Evolutionary conservation across 2,329 filamentous ascomycete species (phyloP), one percentile per base, ranked within the genome.

Genomic region (Ophiocordyceps camponoti-saundersi): DNA sequence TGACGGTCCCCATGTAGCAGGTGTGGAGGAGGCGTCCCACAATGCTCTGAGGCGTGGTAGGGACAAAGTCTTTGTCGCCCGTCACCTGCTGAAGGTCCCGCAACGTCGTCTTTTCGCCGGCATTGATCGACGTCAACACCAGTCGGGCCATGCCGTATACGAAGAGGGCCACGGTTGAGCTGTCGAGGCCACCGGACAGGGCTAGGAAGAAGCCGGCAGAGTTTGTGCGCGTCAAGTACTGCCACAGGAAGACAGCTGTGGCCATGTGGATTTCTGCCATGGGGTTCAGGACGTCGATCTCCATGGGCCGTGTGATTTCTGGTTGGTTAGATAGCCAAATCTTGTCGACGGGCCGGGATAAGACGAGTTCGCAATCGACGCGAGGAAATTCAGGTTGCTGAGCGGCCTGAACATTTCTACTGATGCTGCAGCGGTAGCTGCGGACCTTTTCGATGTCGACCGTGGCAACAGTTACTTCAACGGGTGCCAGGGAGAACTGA

Each of bases 371-470:
- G 34, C 42, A 56, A 18, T 63, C 59, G 4, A 64, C 60, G 30
- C 50, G 53, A 42, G 45, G 56, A 47, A 51, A 61, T 21, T 58
- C 49, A 55, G 61, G 47, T 55, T 59, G 36, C 61, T 58, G 48
- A 48, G 75, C 69, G 7, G 76, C 72, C 57, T 85, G 81, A 18
- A 76, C 55, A 7, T 73, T 71, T 48, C 78, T 68, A 13, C 72
- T 73, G 15, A 71, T 67, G 1, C 29, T 36, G 30, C n/a, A 26
- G 18, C 46, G 40, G 46, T 47, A 44, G 22, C 20, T 36, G 68
- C 65, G n/a, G 6, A 90, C 82, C 51, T 85, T 79, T 55, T 90
- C 85, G 2, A 85, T 65, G 53, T 84, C 79, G 7, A 84, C 68
- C 0, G 78, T 83, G 3, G 80, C 80, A 6, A 71, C 75, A 18